phyloP scores from a whole-genome alignment of 495 filamentous ascomycete species.

The Aeminium ludgeri region DNA sequence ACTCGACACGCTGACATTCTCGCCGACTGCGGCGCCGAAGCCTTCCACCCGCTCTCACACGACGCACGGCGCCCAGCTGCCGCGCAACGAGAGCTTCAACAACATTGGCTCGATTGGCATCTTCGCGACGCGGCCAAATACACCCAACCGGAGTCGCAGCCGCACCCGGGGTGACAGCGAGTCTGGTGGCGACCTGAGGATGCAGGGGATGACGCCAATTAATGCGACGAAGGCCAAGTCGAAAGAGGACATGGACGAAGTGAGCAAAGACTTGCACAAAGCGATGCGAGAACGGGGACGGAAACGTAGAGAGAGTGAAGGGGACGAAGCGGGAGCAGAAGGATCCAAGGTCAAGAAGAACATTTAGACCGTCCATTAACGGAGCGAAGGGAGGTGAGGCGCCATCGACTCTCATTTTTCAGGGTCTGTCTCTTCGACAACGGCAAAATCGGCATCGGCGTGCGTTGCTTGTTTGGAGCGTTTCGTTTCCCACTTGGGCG shows the following conservation, averaged over 20 bases:
- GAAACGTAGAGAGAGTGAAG: conserved; percentile 48
- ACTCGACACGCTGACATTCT: conserved; percentile 4
- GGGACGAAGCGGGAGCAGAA: conserved; percentile 12
- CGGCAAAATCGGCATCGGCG: too few species aligned
- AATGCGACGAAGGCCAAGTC: conserved; percentile 25
- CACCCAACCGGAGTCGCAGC: conserved; percentile 51
- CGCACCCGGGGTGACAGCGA: conserved; percentile 47
- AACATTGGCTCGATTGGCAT: conserved; percentile 73
- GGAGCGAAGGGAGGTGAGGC: too few species aligned
- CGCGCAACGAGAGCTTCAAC: conserved; percentile 81
- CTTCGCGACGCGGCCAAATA: conserved; percentile 71
- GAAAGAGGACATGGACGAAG: conserved; percentile 61
- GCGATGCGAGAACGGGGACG: conserved; percentile 75
- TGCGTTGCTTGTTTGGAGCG: too few species aligned
- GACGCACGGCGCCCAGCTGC: conserved; percentile 34
- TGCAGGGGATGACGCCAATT: conserved; percentile 58
- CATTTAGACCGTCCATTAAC: too few species aligned
- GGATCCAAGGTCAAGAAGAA: too few species aligned
- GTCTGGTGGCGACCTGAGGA: conserved; percentile 43
- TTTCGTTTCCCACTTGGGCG: too few species aligned
- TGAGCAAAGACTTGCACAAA: conserved; percentile 67
- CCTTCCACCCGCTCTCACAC: background rate
- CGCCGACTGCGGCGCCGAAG: conserved; percentile 2
- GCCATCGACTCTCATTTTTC: too few species aligned
- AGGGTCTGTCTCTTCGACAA: too few species aligned